Evolutionary conservation across 2,329 filamentous ascomycete species (phyloP), one percentile per base, ranked within the genome.

Genomic region (Alternaria gansuensis): DNA sequence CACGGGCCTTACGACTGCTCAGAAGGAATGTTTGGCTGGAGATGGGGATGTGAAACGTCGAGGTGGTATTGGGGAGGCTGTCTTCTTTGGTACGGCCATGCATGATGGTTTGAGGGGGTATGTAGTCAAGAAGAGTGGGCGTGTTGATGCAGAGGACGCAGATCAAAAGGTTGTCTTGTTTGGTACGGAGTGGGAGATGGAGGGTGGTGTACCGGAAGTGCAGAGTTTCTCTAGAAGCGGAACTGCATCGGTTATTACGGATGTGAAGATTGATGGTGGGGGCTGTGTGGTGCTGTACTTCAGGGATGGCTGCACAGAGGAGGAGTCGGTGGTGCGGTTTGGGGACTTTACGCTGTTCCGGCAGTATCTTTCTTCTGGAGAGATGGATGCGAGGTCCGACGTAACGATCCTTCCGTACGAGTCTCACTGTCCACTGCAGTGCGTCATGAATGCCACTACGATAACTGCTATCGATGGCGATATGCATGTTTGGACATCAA

Each of bases 71-170:
- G 21, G 10, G 21, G 40, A 33, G 2, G 37, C 61, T 9, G 24
- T 51, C 1, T 67, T 68, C 56, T 74, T 74, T 33, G 71, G 71
- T 21, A 59, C 45, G 10, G 21, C 50, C 1, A 65, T 73, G 62
- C 65, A 67, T 31, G 51, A 65, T 21, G 71, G 71, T 0, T 26
- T 74, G 14, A 56, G 58, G 21, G 69, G 71, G 11, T 64, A 66
- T 44, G 33, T 67, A 3, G 14, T 8, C 3, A 34, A 33, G 11
- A 33, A 11, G 4, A 37, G 40, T 13, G 29, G 14, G 17, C 17
- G 17, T 17, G 17, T 17, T 17, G 26, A 29, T 2, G 46, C 3
- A 14, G 23, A 36, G 9, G 14, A 40, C 26, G 49, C 21, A 17
- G 36, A 52, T 13, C 50, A 52, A 28, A 49, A 29, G 9, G 31